Evolutionary conservation across 2,329 filamentous ascomycete genomes (phyloP), one percentile per base, ranked within the genome.

Genomic region (Lecanicillium sp.): DNA sequence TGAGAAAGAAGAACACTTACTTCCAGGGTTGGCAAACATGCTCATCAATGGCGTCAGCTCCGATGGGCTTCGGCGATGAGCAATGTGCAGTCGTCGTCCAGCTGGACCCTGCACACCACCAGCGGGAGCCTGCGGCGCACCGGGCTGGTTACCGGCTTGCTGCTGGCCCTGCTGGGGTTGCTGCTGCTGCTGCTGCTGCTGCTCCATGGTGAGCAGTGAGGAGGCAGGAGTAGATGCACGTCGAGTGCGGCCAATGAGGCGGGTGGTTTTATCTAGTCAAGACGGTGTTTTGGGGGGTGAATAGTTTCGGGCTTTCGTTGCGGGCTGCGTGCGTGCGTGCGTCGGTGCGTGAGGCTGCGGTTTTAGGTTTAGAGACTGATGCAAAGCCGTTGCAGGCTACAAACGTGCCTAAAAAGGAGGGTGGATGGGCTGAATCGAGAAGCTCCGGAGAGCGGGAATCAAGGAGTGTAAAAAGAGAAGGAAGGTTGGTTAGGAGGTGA

Each of bases 11-110:
- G 37, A 37, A 41, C n/a, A 74, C 77, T 74, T 70, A 82, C 78
- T 80, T 63, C 70, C 71, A 49, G 74, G 72, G 48, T 74, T 77
- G 49, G 71, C 64, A 64, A 77, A 87, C 87, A 79, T 87, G 87
- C 88, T 94, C 86, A 97, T 94, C 65, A 97, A 71, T 49, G 90
- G 92, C 43, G 90, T 97, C 65, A 97, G 74, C 74, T 97, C 92
- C 52, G 92, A 97, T 49, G 90, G 92, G 69, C 88, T 96, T 66
- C 90, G 83, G 60, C 90, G 84, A 72, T 97, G 90, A 57, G 90
- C 90, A 67, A 97, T 96, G 71, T 97, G 89, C 62, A 97, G 79
- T 62, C 89, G 84, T 60, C 90, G 88, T 58, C 88, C 88, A 60
- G 82, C 68, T 56, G 87, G 86, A 53, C 87, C 88, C 60, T 71